Evolutionary conservation across 2,329 filamentous ascomycete species (phyloP), one percentile per base, ranked within the genome.

Genomic region (Colletotrichum salicis): DNA sequence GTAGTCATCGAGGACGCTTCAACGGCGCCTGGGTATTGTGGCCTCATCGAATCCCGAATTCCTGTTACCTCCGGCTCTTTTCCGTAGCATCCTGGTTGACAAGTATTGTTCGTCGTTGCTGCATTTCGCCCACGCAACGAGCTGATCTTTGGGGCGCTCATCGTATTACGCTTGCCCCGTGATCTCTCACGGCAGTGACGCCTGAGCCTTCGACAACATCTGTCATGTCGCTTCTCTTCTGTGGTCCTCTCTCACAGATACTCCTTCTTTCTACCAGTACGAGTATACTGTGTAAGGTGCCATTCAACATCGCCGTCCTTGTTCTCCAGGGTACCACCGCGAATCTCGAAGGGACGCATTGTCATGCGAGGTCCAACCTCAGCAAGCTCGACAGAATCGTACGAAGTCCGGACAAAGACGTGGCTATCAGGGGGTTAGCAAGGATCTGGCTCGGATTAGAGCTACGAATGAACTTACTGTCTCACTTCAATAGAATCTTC

Each of bases 231-330:
- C 13, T 51, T 27, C 31, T 37, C 5, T 24, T 45, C 61, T 4
- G n/a, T 11, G 6, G 31, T 29, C 4, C 41, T 22, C n/a, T 22
- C 69, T 90, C 83, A 98, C 66, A 98, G 87, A 79, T 97, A 97
- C 79, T 97, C 94, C 90, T 98, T 98, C 90, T 98, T 98, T 84
- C 91, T 91, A 77, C 93, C 92, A 15, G 96, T 98, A 76, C 96
- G 88, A 10, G 96, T 99, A 82, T 97, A 99, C 80, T 98, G 96
- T 73, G 94, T 97, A 74, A 99, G 86, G 74, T 96, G 93, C 96
- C 96, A 99, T 83, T 99, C 96, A 5, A 97, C 91, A 82, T 99
- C 96, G 4, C 96, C 96, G 76, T 97, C 94, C 82, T 97, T 97
- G 78, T 95, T 97, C 80, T 98, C 96, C 72, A 98, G 85, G 4